A percentile compares a stretch with the other conserved stretches of the same genome.
Conservation (phyloP, 495 filamentous ascomycete genomes). For the Penicillium paxilli region DNA sequence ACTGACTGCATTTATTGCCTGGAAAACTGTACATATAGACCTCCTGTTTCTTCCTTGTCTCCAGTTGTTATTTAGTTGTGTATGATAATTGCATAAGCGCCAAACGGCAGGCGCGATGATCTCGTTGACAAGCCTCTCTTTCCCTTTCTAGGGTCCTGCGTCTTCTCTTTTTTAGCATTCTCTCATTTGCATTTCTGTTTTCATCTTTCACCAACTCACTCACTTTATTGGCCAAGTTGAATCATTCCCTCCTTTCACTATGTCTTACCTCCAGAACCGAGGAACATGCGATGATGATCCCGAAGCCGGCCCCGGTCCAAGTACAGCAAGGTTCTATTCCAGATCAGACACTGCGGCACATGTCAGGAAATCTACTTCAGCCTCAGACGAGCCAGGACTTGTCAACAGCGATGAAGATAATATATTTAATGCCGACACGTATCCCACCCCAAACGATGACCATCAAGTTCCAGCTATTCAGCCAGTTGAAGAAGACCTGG, state of each 20-base stretch:
- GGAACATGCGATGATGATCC: background rate
- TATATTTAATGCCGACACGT: constrained; percentile 44
- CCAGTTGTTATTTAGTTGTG: constrained; percentile 8
- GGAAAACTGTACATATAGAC: constrained; percentile 27
- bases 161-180: background rate
- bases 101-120: constrained; percentile 26
- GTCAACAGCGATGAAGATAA: constrained; percentile 39
- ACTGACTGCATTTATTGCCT: too few relatives aligned
- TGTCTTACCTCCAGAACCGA: background rate
- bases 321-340: constrained; percentile 6
- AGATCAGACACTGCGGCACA: constrained; percentile 8
- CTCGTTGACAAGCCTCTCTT: constrained; percentile 1
- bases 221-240: background rate
- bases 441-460: constrained; percentile 21
- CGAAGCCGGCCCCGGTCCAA: constrained; percentile 2
- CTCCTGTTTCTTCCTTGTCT: constrained; percentile 2
- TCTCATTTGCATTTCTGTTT: background rate
- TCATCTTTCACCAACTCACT: too few relatives aligned
- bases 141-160: too few relatives aligned
- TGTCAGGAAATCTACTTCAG: constrained; percentile 9
- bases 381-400: constrained; percentile 24
- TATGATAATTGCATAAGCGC: constrained; percentile 22
- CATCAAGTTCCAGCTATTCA: constrained; percentile 9
- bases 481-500: constrained; percentile 28
- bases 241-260: constrained; percentile 9